These are phyloP conservation scores for Dactylonectria macrodidyma DNA, from an alignment of 2,329 filamentous ascomycete genomes.

Conservation along the genomic window DNA sequence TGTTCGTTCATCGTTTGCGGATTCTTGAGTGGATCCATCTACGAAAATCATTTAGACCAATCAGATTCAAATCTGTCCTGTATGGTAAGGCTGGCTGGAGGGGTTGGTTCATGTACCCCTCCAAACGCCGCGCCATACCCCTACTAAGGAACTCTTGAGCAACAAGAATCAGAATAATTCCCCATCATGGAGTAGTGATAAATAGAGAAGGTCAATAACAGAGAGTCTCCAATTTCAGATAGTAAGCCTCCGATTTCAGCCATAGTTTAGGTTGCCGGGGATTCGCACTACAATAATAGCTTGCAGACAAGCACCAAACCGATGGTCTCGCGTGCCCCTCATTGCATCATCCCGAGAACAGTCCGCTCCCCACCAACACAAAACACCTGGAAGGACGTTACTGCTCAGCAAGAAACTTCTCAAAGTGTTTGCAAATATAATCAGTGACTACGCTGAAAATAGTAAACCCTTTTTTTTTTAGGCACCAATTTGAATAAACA, in stretches of 20 bases:
- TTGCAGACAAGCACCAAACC: not conserved
- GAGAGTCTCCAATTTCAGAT: not conserved
- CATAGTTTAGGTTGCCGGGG: no score
- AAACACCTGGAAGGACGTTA: not conserved
- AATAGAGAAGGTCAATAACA: not conserved
- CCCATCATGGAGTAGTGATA: not conserved
- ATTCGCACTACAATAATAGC: not conserved
- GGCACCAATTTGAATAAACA: not conserved
- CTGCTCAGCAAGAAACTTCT: not conserved
- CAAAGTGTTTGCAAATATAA: not conserved
- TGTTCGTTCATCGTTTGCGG: not conserved
- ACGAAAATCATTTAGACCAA: not conserved
- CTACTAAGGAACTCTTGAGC: not conserved
- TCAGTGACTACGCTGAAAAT: not conserved
- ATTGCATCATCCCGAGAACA: constrained; percentile 26
- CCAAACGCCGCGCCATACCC: not conserved
- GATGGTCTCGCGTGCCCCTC: constrained; percentile 24
- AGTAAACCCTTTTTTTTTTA: not conserved
- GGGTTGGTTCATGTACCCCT: not conserved
- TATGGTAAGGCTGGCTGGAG: not conserved
- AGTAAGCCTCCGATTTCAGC: not conserved
- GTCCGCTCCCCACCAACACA: not conserved
- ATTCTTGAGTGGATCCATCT: not conserved
- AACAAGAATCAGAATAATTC: no score
- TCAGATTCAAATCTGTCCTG: not conserved